Base-by-base conservation (phyloP, 163 green algal species). In the Coccomyxa subellipsoidea region DNA sequence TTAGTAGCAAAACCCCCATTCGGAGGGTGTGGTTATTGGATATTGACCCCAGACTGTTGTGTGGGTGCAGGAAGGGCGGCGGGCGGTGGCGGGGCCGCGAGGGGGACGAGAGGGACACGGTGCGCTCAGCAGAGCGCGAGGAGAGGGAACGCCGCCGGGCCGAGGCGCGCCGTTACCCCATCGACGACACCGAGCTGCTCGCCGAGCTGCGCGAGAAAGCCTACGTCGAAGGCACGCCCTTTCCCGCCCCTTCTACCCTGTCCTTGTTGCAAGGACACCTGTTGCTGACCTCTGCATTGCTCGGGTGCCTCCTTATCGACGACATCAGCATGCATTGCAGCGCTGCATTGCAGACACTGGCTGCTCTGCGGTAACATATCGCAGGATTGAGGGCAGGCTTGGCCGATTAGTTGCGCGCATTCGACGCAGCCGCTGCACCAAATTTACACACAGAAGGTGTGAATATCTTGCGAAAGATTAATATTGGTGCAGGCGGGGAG, bases 171-270 rank as follows among this genome's bases (percentile, higher is more conserved):
- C 53, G 76, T 25, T 90, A 86, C 54, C 88, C 88, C 69, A 84
- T 91, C 54, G 87, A 92, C 5, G 87, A 91, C 76, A 25, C 85
- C 29, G 78, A 89, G 69, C 78, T 91, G 69, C 76, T 87, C 59
- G 34, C 54, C 25, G 83, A 88, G 77, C 75, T 84, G 39, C 31
- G n/a, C 32, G 54, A 72, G 37, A 82, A 83, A 53, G 82, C 84
- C 32, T 77, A 37, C 66, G 47, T 18, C 2, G 47, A 59, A 59
- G 47, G 47, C 4, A 18, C 21, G 47, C 47, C 21, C 47, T 27
- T 59, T 18, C 23, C 47, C 5, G 47, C 47, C n/a, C n/a, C n/a
- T n/a, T 6, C 47, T 59, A 18, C 4, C 23, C 4, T 59, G 15
- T 59, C 23, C 15, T 18, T 59, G 47, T 1, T 59, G 47, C 47